A percentile compares a stretch with the other conserved stretches of the same genome.
Evolutionary conservation across 495 filamentous ascomycete genomes (phyloP).

Genomic region (Aspergillus campestris): DNA sequence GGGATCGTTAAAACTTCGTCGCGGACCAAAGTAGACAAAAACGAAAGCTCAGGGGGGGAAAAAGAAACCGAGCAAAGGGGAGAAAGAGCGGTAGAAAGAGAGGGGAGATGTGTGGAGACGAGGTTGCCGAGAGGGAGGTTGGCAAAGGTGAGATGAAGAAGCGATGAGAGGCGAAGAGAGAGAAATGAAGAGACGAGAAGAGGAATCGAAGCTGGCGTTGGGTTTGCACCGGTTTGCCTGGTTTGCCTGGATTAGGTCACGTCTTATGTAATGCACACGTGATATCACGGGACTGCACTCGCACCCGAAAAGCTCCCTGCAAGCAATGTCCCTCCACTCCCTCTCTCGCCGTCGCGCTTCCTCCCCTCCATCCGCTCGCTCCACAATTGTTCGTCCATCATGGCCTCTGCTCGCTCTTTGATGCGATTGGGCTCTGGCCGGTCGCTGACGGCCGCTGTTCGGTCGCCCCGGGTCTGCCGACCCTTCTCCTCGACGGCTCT

Average conservation of each 20-base stretch:
- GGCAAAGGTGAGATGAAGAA: constrained; percentile 5
- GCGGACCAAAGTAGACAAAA: not conserved
- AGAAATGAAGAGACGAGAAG: constrained; percentile 16
- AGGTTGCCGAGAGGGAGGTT: constrained; percentile 7
- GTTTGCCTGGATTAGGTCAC: constrained; percentile 15
- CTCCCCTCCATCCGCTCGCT: constrained; percentile 5
- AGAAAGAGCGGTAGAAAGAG: constrained; percentile 10
- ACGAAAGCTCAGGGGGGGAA: constrained; percentile 8
- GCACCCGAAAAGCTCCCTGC: constrained; percentile 29
- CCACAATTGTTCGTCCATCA: constrained; percentile 30
- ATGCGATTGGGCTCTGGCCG: constrained; percentile 58
- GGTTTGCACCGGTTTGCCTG: constrained; percentile 26
- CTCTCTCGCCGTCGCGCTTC: constrained; percentile 11
- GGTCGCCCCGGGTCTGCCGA: constrained; percentile 43
- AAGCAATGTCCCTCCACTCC: constrained; percentile 12
- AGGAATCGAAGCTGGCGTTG: constrained; percentile 37
- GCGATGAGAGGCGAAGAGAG: constrained; percentile 5
- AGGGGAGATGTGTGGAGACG: constrained; percentile 17
- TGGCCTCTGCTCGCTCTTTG: constrained; percentile 50
- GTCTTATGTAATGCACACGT: constrained; percentile 25
- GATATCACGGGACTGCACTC: constrained; percentile 13
- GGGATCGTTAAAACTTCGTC: not conserved
- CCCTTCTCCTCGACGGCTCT: constrained; percentile 49
- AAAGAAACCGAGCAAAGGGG: constrained; percentile 8
- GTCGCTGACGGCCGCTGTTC: constrained; percentile 51